Evolutionary conservation across 768 basidiomycete genomes (phyloP).

Genomic region (Pisolithus sp.): DNA sequence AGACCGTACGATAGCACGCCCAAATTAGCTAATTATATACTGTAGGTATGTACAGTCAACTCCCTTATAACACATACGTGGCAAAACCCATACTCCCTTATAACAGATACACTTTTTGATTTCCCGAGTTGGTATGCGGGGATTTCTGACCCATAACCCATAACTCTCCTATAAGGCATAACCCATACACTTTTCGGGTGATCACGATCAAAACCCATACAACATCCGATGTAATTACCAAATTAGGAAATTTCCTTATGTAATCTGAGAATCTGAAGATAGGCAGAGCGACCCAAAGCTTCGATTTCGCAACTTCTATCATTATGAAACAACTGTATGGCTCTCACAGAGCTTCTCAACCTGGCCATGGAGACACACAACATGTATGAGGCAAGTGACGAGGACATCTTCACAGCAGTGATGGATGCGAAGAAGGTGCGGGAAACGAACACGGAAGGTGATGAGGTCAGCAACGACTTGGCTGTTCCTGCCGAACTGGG

Average conservation of each 20-base stretch:
- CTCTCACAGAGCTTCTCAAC: background rate
- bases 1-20: no score
- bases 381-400: background rate
- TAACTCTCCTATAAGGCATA: no score
- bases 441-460: no score
- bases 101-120: no score
- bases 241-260: slow-evolving; percentile 1
- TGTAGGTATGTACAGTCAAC: no score
- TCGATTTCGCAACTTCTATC: background rate
- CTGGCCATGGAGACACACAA: background rate
- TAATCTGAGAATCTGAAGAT: background rate
- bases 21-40: no score
- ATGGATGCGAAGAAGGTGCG: background rate
- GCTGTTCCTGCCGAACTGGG: background rate
- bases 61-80: no score
- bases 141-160: no score
- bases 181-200: no score
- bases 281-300: background rate
- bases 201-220: background rate
- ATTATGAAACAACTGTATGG: slow-evolving; percentile 4
- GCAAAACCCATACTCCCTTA: no score
- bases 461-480: no score
- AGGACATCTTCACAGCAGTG: background rate
- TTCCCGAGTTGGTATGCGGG: no score
- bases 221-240: background rate